A percentile compares a stretch with the other conserved stretches of the same genome.
Conservation (phyloP, 257 asterid species). For the Datura wrightii region DNA sequence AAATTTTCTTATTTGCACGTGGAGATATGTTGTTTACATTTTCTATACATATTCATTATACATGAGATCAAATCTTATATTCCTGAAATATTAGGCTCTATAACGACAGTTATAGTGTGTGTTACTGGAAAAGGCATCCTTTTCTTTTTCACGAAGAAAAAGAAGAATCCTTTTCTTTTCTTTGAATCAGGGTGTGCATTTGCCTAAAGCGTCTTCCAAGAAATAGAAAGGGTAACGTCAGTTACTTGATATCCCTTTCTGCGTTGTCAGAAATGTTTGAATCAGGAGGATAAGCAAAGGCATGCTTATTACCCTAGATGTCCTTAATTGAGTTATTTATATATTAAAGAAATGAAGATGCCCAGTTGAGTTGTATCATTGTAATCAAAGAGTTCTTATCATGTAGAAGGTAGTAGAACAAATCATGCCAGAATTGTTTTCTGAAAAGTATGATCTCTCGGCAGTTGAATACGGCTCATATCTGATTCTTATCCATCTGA, state of each 20-base stretch:
- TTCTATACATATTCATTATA: too few relatives aligned
- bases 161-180: background rate
- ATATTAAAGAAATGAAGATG: background rate
- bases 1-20: too few relatives aligned
- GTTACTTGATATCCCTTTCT: background rate
- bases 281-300: background rate
- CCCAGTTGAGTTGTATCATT: constrained; percentile 16
- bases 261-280: background rate
- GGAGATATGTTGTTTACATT: too few relatives aligned
- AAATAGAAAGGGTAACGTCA: background rate
- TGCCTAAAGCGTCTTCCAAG: background rate
- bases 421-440: background rate
- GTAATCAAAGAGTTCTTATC: background rate
- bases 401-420: constrained; percentile 26
- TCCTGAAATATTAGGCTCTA: background rate
- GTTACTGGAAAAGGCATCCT: too few relatives aligned
- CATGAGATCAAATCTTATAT: background rate
- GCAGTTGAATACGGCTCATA: background rate
- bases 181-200: background rate
- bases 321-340: background rate
- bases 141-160: too few relatives aligned
- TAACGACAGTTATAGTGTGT: background rate
- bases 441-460: background rate
- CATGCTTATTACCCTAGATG: background rate
- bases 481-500: background rate